Evolutionary conservation across 768 basidiomycete genomes (phyloP), one percentile per base, ranked within the genome.

Genomic region (Calocera viscosa): DNA sequence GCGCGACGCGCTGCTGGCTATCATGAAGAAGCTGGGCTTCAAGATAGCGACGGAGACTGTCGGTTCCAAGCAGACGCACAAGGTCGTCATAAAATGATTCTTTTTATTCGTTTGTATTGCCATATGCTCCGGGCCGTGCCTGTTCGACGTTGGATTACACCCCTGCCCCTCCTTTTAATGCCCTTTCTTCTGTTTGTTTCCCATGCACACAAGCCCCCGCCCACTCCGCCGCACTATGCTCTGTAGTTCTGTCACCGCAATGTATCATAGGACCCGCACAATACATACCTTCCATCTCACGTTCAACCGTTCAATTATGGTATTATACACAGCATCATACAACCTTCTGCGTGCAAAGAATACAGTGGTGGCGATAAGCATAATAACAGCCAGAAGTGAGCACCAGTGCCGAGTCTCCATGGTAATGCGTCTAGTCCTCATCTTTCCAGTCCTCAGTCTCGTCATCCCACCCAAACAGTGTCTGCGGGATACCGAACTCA

Each of bases 1-100:
- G 76, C 93, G 93, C 77, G 83, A 85, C 26, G 93, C 94, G 74
- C 79, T 96, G 34, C 80, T 94, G 67, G 79, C 85, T 75, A 79
- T 79, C 26, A 87, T 96, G 84, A 87, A 88, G 41, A 86, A 90
- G 73, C 82, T 96, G 67, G 94, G 94, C 30, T 95, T 96, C 82
- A 92, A 86, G 82, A 91, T 65, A 34, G 22, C 40, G 64, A 38
- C 40, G 33, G 40, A 43, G 38, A 43, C 64, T 5, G 10, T 60
- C 30, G 39, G 39, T 32, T 30, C 38, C 64, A 65, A 40, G 24
- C 28, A 38, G 64, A 40, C 64, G 16, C 38, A 24, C n/a, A 43
- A 32, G 19, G 64, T 65, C 26, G 35, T 65, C 39, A 19, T 60
- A 60, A 60, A 60, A 60, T 60, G 53, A 60, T 60, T 30, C 5